Evolutionary conservation across 2,329 filamentous ascomycete genomes (phyloP), one percentile per base, ranked within the genome.

Genomic region (Juglanconis sp.): DNA sequence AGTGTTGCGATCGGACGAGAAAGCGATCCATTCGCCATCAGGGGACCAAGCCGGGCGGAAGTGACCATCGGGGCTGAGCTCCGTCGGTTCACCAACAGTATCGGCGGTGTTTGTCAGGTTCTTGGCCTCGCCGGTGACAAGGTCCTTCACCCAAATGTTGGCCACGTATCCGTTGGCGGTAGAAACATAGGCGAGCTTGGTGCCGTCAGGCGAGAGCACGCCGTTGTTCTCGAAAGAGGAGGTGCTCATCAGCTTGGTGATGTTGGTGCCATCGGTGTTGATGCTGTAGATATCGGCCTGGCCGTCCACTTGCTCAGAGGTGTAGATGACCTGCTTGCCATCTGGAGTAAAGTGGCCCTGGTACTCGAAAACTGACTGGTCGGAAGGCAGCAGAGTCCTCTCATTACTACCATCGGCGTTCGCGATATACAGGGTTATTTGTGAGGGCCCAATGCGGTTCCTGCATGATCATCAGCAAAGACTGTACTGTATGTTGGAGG

Each of bases 11-110:
- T 78, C 75, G 2, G 75, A 78, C 11, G 69, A 69, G 57, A 78
- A 77, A 2, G 69, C 72, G 56, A 78, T 67, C 73, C 73, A 77
- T 57, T 76, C 59, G 24, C 76, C 74, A 46, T 77, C 69, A 0
- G 76, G 75, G 0, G 74, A 76, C 74, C 74, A 77, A 5, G 65
- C 63, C 0, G 76, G 76, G 2, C 71, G 69, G 62, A 76, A 78
- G 62, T 74, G 68, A 5, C 75, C 72, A 40, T 72, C 68, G 15
- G 73, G 72, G 32, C 59, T 60, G 3, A 48, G 30, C 42, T 60
- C 59, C 30, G 59, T 60, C 4, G 59, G 53, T 35, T 32, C 32
- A 6, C 64, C 60, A 13, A 59, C 60, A 0, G 66, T 67, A 4
- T 56, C 42, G 3, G 64, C 59, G 0, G 69, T 73, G 60, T 76